Percentiles rank a stretch among this genome's conserved stretches.
Evolutionary conservation across 2,329 filamentous ascomycete genomes (phyloP).

Genomic region (Paracamarosporium sp.): DNA sequence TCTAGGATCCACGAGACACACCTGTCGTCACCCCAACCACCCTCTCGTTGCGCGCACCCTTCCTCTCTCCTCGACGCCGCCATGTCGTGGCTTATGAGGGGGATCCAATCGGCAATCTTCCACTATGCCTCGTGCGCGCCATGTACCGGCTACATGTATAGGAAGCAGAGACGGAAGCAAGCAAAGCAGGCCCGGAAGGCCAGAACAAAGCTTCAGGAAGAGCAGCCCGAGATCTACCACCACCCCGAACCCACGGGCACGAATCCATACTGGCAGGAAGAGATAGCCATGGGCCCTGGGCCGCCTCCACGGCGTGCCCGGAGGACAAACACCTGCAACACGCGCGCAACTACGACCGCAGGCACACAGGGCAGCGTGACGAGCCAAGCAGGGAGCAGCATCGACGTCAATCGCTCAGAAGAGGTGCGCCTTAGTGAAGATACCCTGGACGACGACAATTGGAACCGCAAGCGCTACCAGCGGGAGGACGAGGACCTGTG

Average conservation of each 20-base stretch:
- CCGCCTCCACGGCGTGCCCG: slow-evolving; percentile 67
- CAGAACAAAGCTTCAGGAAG: slow-evolving; percentile 68
- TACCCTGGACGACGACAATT: slow-evolving; percentile 58
- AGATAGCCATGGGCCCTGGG: slow-evolving; percentile 82
- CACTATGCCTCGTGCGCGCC: slow-evolving; percentile 80
- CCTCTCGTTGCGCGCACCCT: slow-evolving; percentile 5
- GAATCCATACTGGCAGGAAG: slow-evolving; percentile 87
- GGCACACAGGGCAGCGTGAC: slow-evolving; percentile 56
- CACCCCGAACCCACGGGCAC: slow-evolving; percentile 85
- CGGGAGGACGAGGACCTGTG: slow-evolving; percentile 87
- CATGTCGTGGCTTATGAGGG: slow-evolving; percentile 52
- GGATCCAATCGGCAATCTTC: slow-evolving; percentile 77
- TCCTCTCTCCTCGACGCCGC: slow-evolving; percentile 2
- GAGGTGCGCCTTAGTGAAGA: slow-evolving; percentile 41
- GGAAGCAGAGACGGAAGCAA: slow-evolving; percentile 73
- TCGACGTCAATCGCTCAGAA: slow-evolving; percentile 32
- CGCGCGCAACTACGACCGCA: slow-evolving; percentile 66
- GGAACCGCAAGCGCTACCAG: slow-evolving; percentile 82
- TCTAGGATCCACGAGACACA: slow-evolving; percentile 10
- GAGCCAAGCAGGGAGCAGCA: slow-evolving; percentile 55
- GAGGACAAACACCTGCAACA: slow-evolving; percentile 60
- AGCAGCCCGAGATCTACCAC: slow-evolving; percentile 76
- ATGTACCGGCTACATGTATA: slow-evolving; percentile 74
- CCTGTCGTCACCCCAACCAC: not conserved
- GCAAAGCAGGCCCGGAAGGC: slow-evolving; percentile 72